Base-by-base conservation (phyloP, 148 eudicot genomes). In the Polygonum maritimum region DNA sequence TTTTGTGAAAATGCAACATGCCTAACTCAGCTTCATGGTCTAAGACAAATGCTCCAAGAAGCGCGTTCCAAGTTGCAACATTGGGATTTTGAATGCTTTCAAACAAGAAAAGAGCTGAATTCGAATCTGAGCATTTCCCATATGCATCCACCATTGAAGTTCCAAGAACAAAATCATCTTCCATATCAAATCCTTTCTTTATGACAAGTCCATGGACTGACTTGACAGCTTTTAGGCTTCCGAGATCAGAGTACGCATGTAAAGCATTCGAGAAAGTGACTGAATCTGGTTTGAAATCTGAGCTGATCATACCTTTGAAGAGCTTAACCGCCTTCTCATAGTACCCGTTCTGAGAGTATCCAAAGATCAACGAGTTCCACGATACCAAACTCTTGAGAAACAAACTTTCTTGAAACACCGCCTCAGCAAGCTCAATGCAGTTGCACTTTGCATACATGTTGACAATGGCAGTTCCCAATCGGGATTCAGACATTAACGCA, bases 391-490 rank as follows among this genome's bases (percentile, higher is more conserved):
- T 82, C 81, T 81, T 85, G 26, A 57, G 78, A 39, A 78, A 76
- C 38, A 52, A 38, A 16, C 72, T 80, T 48, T 82, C 82, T 69
- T 82, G 70, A 79, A 85, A 85, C 72, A 75, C 76, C 55, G 54
- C 52, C 67, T 75, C 78, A 21, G 88, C 88, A 76, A 26, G 77
- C 71, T 78, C 79, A 76, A 78, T 55, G 11, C 62, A 78, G 54
- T 80, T 80, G 69, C 83, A 85, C 62, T 85, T 82, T 2, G 88
- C 83, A 78, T 85, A 85, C 88, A 85, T 82, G 73, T 80, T 78
- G 75, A 82, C 76, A 76, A 80, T 71, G 33, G 88, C 74, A 9
- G 82, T 85, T 69, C 88, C 88, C 47, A 82, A 33, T 18, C 83
- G 82, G 26, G 79, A 79, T 36, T 85, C 82, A 71, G 77, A 76